These are phyloP conservation scores for Boletellus deceptivus DNA, from an alignment of 1,284 basidiomycete genomes.

Conservation along the genomic window DNA sequence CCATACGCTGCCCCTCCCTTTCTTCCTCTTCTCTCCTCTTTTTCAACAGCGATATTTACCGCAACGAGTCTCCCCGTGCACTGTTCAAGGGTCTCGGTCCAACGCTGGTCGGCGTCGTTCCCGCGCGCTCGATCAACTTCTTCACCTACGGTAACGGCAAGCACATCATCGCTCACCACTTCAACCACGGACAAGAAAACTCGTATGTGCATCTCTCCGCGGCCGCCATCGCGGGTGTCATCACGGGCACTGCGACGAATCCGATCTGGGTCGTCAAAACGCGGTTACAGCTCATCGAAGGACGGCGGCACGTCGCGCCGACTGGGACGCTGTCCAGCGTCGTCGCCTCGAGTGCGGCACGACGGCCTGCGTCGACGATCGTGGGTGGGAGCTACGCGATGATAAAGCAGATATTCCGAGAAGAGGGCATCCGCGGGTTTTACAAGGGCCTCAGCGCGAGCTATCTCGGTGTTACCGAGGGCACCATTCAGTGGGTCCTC, in stretches of 20 bases:
- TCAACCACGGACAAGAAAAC: slow-evolving; percentile 85
- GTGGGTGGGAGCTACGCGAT: slow-evolving; percentile 60
- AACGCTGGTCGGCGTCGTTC: slow-evolving; percentile 92
- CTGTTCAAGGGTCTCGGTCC: slow-evolving; percentile 95
- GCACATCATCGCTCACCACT: slow-evolving; percentile 78
- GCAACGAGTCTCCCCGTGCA: slow-evolving; percentile 87
- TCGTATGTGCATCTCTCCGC: slow-evolving; percentile 83
- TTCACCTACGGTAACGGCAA: slow-evolving; percentile 99
- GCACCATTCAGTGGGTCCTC: slow-evolving; percentile 96
- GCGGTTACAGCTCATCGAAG: slow-evolving; percentile 72
- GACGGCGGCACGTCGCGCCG: slow-evolving; percentile 17
- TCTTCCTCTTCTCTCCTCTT: background rate
- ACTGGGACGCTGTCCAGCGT: background rate
- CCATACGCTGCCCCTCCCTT: background rate
- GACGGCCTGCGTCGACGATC: slow-evolving; percentile 20
- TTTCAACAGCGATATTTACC: slow-evolving; percentile 73
- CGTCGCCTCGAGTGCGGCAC: too few relatives aligned
- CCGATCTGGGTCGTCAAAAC: slow-evolving; percentile 99
- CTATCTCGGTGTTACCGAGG: slow-evolving; percentile 95
- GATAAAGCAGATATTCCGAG: slow-evolving; percentile 71
- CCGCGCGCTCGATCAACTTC: slow-evolving; percentile 96
- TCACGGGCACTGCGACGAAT: slow-evolving; percentile 90
- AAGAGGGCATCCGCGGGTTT: slow-evolving; percentile 86
- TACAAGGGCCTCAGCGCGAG: slow-evolving; percentile 96
- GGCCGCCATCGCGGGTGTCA: slow-evolving; percentile 83